Percentiles rank a stretch among this genome's conserved stretches.
Evolutionary conservation across 1,139 yeast species (phyloP).

Genomic region (Zygoascus meyerae): DNA sequence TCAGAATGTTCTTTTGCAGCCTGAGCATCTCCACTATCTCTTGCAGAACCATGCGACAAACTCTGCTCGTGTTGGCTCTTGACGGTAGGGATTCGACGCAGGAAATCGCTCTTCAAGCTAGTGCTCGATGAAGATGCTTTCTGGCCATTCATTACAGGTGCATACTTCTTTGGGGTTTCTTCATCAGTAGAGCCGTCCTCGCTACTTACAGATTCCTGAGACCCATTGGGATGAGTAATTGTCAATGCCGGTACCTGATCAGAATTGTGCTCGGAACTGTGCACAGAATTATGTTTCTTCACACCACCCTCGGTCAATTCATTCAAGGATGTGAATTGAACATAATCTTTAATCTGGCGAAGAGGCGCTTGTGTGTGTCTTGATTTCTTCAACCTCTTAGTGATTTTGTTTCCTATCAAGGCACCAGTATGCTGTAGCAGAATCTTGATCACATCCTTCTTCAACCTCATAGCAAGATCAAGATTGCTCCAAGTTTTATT

Average conservation of each 20-base stretch:
- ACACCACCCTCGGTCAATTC: conserved; percentile 19
- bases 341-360: conserved; percentile 33
- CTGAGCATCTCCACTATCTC: conserved; percentile 20
- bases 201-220: not conserved
- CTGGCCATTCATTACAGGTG: not conserved
- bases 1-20: not conserved
- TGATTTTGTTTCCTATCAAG: conserved; percentile 70
- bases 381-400: conserved; percentile 32
- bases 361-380: conserved; percentile 17
- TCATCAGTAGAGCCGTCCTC: not conserved
- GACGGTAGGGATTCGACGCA: not conserved
- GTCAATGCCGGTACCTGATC: not conserved
- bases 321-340: conserved; percentile 31
- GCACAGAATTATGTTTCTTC: not conserved
- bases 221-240: not conserved
- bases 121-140: not conserved
- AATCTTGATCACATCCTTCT: conserved; percentile 62
- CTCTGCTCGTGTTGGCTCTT: not conserved
- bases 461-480: conserved; percentile 59
- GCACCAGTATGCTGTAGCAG: conserved; percentile 74
- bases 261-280: too few species aligned
- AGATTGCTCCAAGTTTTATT: conserved; percentile 76
- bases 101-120: not conserved
- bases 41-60: conserved; percentile 19
- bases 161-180: not conserved